Base-by-base conservation (phyloP, 805 yeast species). In the Cyberlindnera americana region DNA sequence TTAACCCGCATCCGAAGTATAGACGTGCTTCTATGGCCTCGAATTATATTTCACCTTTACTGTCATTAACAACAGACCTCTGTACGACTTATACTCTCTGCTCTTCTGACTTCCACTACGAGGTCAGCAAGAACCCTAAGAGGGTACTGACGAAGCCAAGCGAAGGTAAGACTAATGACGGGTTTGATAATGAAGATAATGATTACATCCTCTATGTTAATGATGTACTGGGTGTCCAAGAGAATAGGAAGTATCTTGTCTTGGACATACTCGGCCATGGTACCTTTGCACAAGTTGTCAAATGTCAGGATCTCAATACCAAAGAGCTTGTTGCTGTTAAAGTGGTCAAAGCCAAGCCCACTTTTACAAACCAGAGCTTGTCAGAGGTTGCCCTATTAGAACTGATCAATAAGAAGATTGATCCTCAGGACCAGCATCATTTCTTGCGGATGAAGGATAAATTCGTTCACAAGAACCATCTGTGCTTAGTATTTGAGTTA, bases 281-380 rank as follows among this genome's bases (percentile, higher is more conserved):
- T 3, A 90, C 99, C 1, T 93, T 93, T 70, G 99, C 99, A 9
- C 98, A 93, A 65, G 99, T 93, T 33, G 95, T 90, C 29, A 93
- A 91, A 64, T 91, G 97, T 64, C 95, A 87, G 59, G 76, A 80
- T 52, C 48, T 69, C 46, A 64, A 61, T 33, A 57, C 60, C 1
- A 93, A 88, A 57, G 91, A 87, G 46, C 77, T 91, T 16, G 86
- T 90, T 19, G 99, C 99, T 1, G 95, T 93, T 26, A 93, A 93
- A 63, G 95, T 93, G 31, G 86, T 93, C 43, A 93, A 91, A 60
- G 83, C 95, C 25, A 84, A 84, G 57, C 87, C 95, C 5, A 96
- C 95, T 9, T 90, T 83, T 56, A 70, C 89, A 60, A 89, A 87
- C 57, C 99, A 95, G 63, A 83, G 95, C 33, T 71, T 91, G 52